Evolutionary conservation across 1,139 yeast genomes (phyloP).

Genomic region (Saccharomycopsis crataegensis): DNA sequence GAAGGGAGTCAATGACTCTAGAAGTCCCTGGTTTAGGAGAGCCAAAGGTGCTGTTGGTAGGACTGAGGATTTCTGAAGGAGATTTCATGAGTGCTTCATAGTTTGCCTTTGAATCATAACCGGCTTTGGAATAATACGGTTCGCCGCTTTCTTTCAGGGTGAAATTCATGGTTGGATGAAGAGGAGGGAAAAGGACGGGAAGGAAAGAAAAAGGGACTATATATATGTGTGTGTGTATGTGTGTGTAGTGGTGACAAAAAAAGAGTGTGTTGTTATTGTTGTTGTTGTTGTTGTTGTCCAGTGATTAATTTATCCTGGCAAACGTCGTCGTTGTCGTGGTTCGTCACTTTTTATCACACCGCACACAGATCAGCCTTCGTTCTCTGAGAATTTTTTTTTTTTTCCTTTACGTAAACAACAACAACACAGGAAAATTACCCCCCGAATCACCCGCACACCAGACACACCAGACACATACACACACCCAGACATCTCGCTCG

Average conservation of each 20-base stretch:
- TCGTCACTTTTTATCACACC: too few relatives aligned
- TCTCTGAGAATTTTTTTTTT: too few relatives aligned
- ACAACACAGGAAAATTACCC: too few relatives aligned
- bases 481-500: too few relatives aligned
- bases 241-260: too few relatives aligned
- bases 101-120: neutral
- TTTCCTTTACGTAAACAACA: too few relatives aligned
- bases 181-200: neutral
- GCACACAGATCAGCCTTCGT: too few relatives aligned
- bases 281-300: neutral
- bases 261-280: neutral
- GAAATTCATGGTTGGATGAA: conserved; percentile 4
- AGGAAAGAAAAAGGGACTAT: neutral
- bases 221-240: too few relatives aligned
- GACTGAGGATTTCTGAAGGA: conserved; percentile 11
- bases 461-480: too few relatives aligned
- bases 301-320: too few relatives aligned
- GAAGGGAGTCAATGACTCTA: conserved; percentile 51
- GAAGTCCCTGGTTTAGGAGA: conserved; percentile 29
- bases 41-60: conserved; percentile 6
- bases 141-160: conserved; percentile 11
- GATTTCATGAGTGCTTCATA: conserved; percentile 10
- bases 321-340: too few relatives aligned
- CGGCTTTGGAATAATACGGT: neutral
- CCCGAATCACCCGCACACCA: too few relatives aligned